phyloP scores from a whole-genome alignment of 1,139 yeast species.

The Suhomyces taliae region DNA sequence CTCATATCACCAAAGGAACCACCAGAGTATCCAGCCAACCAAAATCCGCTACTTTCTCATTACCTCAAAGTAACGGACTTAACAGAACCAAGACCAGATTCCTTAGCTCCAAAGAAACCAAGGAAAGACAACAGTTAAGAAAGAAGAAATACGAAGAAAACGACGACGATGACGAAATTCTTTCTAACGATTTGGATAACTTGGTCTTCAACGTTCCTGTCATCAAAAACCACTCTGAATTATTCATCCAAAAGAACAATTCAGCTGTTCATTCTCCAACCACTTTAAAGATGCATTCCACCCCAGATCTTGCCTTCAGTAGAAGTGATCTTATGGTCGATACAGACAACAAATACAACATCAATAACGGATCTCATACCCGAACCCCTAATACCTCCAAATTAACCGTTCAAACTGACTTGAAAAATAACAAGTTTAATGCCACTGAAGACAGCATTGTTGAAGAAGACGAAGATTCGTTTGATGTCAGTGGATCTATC shows the following conservation, averaged over 20 bases:
- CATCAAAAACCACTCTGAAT: conserved; percentile 37
- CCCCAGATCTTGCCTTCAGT: conserved; percentile 12
- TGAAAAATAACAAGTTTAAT: conserved; percentile 8
- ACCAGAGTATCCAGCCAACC: neutral
- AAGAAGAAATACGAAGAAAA: conserved; percentile 46
- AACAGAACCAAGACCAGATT: conserved; percentile 38
- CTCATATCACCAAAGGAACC: conserved; percentile 2
- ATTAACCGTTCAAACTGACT: conserved; percentile 9
- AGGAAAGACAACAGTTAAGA: conserved; percentile 39
- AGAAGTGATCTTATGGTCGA: conserved; percentile 32
- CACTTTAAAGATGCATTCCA: conserved; percentile 4
- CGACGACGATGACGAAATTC: conserved; percentile 44
- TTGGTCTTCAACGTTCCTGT: conserved; percentile 49
- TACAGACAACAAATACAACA: conserved; percentile 28
- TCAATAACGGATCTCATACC: conserved; percentile 10
- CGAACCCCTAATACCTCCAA: conserved; percentile 12
- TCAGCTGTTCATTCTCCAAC: conserved; percentile 6
- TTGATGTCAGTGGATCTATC: conserved; percentile 1
- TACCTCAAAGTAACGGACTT: conserved; percentile 1
- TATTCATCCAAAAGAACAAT: conserved; percentile 22
- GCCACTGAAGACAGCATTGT: conserved; percentile 20
- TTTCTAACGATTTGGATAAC: conserved; percentile 37
- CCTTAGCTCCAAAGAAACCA: conserved; percentile 37
- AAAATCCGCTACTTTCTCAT: conserved; percentile 5
- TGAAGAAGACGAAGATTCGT: conserved; percentile 18